These are phyloP conservation scores for Vigna nakashimae DNA, from an alignment of 306 rosid genomes.

Conservation along the genomic window DNA sequence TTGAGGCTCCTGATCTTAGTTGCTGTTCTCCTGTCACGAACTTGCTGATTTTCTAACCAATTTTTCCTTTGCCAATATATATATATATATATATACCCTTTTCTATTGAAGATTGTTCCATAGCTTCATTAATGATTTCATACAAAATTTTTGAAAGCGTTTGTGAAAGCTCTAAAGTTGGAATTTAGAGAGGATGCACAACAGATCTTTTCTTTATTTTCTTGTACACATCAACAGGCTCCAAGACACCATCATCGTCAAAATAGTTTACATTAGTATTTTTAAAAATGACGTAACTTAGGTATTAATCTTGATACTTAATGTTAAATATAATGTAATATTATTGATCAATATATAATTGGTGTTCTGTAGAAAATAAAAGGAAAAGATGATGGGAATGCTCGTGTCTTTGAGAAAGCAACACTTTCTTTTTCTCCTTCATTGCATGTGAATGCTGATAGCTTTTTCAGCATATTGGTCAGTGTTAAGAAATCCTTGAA, in stretches of 20 bases:
- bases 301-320: too few relatives aligned
- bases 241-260: neutral
- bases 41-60: slow-evolving; percentile 13
- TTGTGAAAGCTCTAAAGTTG: neutral
- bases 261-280: neutral
- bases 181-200: slow-evolving; percentile 2
- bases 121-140: neutral
- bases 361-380: too few relatives aligned
- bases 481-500: too few relatives aligned
- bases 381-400: too few relatives aligned
- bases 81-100: neutral
- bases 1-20: slow-evolving; percentile 11
- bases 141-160: neutral
- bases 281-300: neutral
- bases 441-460: too few relatives aligned
- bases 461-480: too few relatives aligned
- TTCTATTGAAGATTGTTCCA: neutral
- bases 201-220: neutral
- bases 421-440: too few relatives aligned
- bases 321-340: neutral
- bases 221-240: neutral
- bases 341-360: too few relatives aligned
- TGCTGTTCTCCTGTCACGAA: slow-evolving; percentile 25
- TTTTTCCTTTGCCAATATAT: neutral
- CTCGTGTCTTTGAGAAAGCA: too few relatives aligned